A percentile compares a stretch with the other conserved stretches of the same genome.
phyloP scores from a whole-genome alignment of 2,329 filamentous ascomycete species.

The Paraconiothyrium brasiliense region DNA sequence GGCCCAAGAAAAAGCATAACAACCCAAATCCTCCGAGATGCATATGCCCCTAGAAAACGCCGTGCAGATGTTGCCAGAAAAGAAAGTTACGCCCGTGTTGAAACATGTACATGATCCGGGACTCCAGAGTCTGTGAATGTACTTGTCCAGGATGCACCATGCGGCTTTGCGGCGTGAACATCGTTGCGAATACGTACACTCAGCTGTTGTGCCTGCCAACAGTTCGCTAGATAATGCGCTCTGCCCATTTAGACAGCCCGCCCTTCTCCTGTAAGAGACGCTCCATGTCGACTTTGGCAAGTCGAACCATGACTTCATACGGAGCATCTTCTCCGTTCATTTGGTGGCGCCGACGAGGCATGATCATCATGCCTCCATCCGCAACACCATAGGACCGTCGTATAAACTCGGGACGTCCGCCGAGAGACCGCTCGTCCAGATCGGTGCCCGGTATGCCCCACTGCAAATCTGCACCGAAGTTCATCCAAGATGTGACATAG shows the following conservation, averaged over 20 bases:
- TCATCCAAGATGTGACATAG: constrained; percentile 48
- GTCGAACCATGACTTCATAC: constrained; percentile 46
- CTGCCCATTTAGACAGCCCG: constrained; percentile 41
- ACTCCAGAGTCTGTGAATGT: constrained; percentile 10
- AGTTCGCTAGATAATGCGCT: constrained; percentile 33
- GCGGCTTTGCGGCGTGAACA: background rate
- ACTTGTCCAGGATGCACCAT: constrained; percentile 4
- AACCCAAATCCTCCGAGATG: constrained; percentile 30
- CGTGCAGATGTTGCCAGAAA: constrained; percentile 13
- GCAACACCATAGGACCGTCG: constrained; percentile 39
- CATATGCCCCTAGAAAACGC: constrained; percentile 25
- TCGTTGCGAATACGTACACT: background rate
- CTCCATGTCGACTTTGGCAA: constrained; percentile 46
- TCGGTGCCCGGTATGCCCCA: constrained; percentile 49
- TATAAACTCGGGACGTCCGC: constrained; percentile 45
- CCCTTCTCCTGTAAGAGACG: constrained; percentile 38
- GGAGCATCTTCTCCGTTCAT: constrained; percentile 39
- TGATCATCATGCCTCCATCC: constrained; percentile 48
- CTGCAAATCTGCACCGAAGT: constrained; percentile 43
- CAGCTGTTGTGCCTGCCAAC: constrained; percentile 4
- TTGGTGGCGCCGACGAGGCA: constrained; percentile 38
- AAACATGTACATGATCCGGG: constrained; percentile 15
- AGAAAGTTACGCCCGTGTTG: constrained; percentile 4
- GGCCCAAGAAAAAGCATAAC: constrained; percentile 33
- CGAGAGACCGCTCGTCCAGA: constrained; percentile 30